Evolutionary conservation across 164 flowering plant species (phyloP).

Genomic region (Piper longum): DNA sequence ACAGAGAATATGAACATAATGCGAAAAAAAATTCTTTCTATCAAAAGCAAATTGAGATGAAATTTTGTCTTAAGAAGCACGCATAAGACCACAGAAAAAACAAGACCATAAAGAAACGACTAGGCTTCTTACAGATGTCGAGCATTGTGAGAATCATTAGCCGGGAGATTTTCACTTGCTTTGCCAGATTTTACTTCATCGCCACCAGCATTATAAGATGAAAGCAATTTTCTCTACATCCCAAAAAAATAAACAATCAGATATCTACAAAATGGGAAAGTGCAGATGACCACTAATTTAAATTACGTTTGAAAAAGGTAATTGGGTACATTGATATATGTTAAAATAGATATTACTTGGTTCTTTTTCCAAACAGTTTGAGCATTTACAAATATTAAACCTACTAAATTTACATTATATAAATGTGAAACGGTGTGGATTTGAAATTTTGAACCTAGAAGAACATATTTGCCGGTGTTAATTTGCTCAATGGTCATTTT

Average conservation of each 20-base stretch:
- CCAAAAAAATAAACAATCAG: not conserved
- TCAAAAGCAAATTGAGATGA: not conserved
- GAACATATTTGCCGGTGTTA: too few relatives aligned
- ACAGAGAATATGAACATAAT: too few relatives aligned
- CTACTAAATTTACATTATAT: too few relatives aligned
- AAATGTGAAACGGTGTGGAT: too few relatives aligned
- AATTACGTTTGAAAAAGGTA: too few relatives aligned
- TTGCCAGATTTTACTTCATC: slow-evolving; percentile 16
- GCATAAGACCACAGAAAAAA: not conserved
- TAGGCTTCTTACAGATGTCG: slow-evolving; percentile 4
- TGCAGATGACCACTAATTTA: too few relatives aligned
- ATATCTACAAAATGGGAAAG: not conserved
- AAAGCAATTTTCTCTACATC: slow-evolving; percentile 54
- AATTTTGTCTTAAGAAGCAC: not conserved
- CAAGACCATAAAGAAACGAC: not conserved
- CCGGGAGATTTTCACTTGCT: slow-evolving; percentile 5
- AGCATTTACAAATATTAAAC: too few relatives aligned
- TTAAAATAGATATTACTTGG: too few relatives aligned
- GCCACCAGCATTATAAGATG: slow-evolving; percentile 45
- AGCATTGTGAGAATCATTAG: slow-evolving; percentile 9
- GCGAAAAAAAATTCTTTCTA: not conserved
- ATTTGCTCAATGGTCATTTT: too few relatives aligned
- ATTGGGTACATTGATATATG: too few relatives aligned
- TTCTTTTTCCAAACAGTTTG: too few relatives aligned
- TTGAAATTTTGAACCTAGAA: too few relatives aligned